Evolutionary conservation across 2,329 filamentous ascomycete species (phyloP).

Genomic region (Alternaria conjuncta): DNA sequence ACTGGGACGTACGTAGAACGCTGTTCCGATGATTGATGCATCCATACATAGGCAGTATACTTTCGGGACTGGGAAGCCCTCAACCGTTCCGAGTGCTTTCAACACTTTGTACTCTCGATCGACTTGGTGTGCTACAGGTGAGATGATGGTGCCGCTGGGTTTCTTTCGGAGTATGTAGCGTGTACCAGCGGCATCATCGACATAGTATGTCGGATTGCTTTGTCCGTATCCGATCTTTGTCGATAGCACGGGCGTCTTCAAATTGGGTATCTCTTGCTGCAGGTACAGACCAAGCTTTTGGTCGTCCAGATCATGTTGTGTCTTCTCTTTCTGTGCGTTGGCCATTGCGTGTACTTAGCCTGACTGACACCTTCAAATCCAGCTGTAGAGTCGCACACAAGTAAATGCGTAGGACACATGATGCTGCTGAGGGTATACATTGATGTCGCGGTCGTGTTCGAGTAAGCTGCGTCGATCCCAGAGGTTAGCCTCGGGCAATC

Average conservation of each 20-base stretch:
- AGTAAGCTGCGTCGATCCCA: conserved; percentile 20
- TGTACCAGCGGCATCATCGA: conserved; percentile 69
- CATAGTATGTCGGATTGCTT: conserved; percentile 93
- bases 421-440: not conserved
- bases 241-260: conserved; percentile 36
- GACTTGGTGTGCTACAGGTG: conserved; percentile 91
- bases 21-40: conserved; percentile 76
- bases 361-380: not conserved
- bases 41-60: conserved; percentile 88
- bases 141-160: conserved; percentile 87
- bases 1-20: conserved; percentile 70
- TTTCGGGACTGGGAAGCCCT: conserved; percentile 85
- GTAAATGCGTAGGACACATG: not conserved
- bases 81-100: conserved; percentile 72
- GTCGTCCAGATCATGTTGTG: conserved; percentile 40
- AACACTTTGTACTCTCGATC: conserved; percentile 93
- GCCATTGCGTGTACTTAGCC: conserved; percentile 12
- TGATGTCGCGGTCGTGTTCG: not conserved
- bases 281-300: conserved; percentile 38
- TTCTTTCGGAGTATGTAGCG: conserved; percentile 94
- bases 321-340: conserved; percentile 18
- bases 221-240: conserved; percentile 91
- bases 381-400: not conserved
- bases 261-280: conserved; percentile 28
- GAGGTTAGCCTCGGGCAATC: conserved; percentile 31